Base-by-base conservation (phyloP, 2,329 filamentous ascomycete species). In the Colletotrichum brevisporum region DNA sequence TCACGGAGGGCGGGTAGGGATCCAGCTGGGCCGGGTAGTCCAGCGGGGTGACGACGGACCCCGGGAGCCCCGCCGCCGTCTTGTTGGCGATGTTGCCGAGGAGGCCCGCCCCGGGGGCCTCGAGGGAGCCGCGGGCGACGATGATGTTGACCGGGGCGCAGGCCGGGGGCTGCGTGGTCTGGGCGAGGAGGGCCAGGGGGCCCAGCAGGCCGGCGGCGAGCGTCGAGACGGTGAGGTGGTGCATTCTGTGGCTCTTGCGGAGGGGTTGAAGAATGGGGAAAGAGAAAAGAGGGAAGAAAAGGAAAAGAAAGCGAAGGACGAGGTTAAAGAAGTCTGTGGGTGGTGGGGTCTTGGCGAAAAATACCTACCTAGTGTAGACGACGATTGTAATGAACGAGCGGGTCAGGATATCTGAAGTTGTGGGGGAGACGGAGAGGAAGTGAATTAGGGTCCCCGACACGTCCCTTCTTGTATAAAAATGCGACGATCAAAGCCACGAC, bases 1-100 rank as follows among this genome's bases (percentile, higher is more conserved):
- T 63, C 65, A 81, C 81, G 2, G 82, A 84, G 2, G 71, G 71
- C 13, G 72, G 57, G 67, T 84, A 84, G 54, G 66, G 58, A 4
- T 73, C 70, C 12, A 81, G 67, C 13, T 75, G 73, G n/a, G 82
- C 82, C 26, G 82, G 82, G 71, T 84, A 84, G 58, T 79, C 76
- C 48, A 83, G 71, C 26, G 77, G 73, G 47, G 74, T 75, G 47
- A 81, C 63, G 36, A 76, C 63, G 31, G 80, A 82, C 51, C 76
- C 78, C n/a, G 76, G 72, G 68, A 83, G 72, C 64, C 75, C 71
- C 6, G 69, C 69, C 18, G 76, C 74, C 39, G 83, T 73, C 26
- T 73, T 70, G 21, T 77, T 70, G 5, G 80, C 80, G 6, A 83
- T 63, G 12, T 64, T 69, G n/a, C 79, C 81, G 12, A 78, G 75